These are phyloP conservation scores for Sphaceloma murrayae DNA, from an alignment of 2,329 filamentous ascomycete species.

Conservation along the genomic window DNA sequence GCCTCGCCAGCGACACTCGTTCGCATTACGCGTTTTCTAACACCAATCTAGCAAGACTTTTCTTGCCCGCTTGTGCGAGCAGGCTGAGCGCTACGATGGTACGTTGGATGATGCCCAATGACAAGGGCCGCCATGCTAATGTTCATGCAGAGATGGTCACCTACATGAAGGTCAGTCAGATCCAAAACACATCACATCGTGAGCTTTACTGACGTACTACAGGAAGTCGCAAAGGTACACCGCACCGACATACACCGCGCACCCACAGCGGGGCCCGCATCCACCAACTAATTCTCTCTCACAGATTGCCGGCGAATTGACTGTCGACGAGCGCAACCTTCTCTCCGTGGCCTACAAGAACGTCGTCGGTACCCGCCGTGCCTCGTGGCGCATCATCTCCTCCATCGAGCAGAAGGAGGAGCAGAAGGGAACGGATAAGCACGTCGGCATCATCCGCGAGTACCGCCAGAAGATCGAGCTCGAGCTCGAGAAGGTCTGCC, in stretches of 20 bases:
- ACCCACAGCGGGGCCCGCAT: conserved; percentile 17
- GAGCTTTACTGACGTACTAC: conserved; percentile 29
- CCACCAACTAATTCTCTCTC: too few relatives aligned
- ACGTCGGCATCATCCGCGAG: conserved; percentile 86
- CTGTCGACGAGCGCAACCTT: conserved; percentile 72
- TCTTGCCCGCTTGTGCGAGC: conserved; percentile 98
- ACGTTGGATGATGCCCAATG: conserved; percentile 30
- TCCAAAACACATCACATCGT: background rate
- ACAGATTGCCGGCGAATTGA: conserved; percentile 59
- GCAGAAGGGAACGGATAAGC: conserved; percentile 94
- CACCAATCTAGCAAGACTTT: conserved; percentile 79
- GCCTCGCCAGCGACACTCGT: conserved; percentile 5
- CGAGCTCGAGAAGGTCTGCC: conserved; percentile 17
- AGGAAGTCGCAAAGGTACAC: conserved; percentile 88
- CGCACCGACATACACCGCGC: conserved; percentile 19
- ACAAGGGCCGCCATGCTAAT: conserved; percentile 21
- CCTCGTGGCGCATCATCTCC: conserved; percentile 98
- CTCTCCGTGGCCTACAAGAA: conserved; percentile 99
- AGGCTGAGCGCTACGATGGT: conserved; percentile 99
- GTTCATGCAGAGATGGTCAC: conserved; percentile 72
- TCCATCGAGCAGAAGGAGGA: conserved; percentile 99
- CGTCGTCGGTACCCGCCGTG: conserved; percentile 94
- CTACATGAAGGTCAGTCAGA: conserved; percentile 75
- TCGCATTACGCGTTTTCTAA: too few relatives aligned
- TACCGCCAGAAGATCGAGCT: conserved; percentile 96